phyloP scores from a whole-genome alignment of 257 asterid species.

The Agastache rugosa region DNA sequence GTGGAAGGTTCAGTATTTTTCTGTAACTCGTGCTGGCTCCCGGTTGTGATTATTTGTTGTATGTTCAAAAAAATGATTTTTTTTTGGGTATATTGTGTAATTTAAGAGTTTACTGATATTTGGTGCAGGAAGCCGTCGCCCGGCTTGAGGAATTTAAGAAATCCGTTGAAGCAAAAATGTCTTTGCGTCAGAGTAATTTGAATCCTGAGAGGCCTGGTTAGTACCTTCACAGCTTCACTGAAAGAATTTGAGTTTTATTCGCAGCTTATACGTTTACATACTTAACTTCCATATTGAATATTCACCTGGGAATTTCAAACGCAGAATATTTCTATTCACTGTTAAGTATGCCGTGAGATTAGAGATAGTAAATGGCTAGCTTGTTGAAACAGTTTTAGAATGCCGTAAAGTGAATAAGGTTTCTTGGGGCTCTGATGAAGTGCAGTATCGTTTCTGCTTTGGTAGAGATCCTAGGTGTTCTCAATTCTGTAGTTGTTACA shows the following conservation, averaged over 20 bases:
- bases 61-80: background rate
- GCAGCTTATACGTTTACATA: background rate
- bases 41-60: slow-evolving; percentile 21
- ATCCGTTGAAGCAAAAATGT: slow-evolving; percentile 78
- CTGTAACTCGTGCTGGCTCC: background rate
- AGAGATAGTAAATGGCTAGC: background rate
- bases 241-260: slow-evolving; percentile 20
- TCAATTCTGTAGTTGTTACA: background rate
- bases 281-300: background rate
- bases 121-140: slow-evolving; percentile 86
- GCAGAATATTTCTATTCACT: background rate
- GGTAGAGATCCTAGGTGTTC: slow-evolving; percentile 13
- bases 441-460: background rate
- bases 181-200: slow-evolving; percentile 76
- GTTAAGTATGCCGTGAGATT: slow-evolving; percentile 4
- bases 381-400: slow-evolving; percentile 12
- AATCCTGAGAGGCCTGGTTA: slow-evolving; percentile 96
- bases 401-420: background rate
- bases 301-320: slow-evolving; percentile 1
- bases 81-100: background rate
- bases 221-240: slow-evolving; percentile 31
- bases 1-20: slow-evolving; percentile 22
- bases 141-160: slow-evolving; percentile 94
- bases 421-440: background rate
- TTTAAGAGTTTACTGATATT: slow-evolving; percentile 19